These are phyloP conservation scores for Penicillium paneum DNA, from an alignment of 2,329 filamentous ascomycete genomes.

Conservation along the genomic window DNA sequence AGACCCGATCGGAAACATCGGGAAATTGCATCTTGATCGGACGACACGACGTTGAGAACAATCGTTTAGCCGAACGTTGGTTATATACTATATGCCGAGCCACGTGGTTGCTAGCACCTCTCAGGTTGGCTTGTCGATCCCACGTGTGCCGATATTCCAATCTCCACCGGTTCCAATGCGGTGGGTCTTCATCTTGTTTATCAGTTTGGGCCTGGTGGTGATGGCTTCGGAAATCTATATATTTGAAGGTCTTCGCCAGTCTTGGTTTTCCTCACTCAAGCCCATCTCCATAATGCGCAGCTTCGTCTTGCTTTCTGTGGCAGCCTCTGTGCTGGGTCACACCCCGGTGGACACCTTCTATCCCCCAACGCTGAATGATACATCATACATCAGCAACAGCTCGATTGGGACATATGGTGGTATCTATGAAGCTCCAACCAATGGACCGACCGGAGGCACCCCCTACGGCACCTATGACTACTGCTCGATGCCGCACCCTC, in stretches of 20 bases:
- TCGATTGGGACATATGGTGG: constrained; percentile 39
- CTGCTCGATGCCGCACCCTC: constrained; percentile 42
- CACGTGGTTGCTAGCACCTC: background rate
- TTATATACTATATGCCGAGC: background rate
- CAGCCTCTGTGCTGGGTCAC: constrained; percentile 9
- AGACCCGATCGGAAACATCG: background rate
- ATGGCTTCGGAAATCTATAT: background rate
- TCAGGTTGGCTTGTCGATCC: background rate
- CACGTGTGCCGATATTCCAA: constrained; percentile 1
- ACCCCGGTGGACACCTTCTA: constrained; percentile 32
- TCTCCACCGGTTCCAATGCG: constrained; percentile 1
- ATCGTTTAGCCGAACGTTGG: background rate
- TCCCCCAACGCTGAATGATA: constrained; percentile 36
- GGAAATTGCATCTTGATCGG: background rate
- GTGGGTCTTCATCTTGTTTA: constrained; percentile 1
- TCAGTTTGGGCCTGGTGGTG: background rate
- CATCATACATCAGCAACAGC: constrained; percentile 36
- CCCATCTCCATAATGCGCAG: constrained; percentile 10
- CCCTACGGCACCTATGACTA: constrained; percentile 39
- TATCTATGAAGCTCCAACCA: constrained; percentile 31
- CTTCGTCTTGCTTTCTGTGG: constrained; percentile 5
- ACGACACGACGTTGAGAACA: background rate
- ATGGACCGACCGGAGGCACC: constrained; percentile 19
- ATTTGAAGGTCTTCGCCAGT: background rate
- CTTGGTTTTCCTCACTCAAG: background rate